phyloP scores from a whole-genome alignment of 805 yeast genomes.

The Dipodascus albidus region DNA sequence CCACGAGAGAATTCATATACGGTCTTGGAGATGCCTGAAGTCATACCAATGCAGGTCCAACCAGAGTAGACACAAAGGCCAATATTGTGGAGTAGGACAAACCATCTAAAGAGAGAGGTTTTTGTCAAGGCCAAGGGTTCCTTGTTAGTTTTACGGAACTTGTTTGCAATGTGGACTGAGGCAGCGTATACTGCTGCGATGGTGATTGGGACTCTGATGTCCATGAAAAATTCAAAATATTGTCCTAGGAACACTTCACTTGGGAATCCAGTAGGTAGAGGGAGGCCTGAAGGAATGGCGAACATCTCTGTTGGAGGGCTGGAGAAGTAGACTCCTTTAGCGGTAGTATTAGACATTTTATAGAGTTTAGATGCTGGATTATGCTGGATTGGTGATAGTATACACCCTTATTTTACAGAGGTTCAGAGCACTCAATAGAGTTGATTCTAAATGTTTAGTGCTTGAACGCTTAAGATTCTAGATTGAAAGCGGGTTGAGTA shows the following conservation, averaged over 20 bases:
- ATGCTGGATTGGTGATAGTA: too few relatives aligned
- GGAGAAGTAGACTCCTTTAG: slow-evolving; percentile 1
- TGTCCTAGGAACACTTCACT: not conserved
- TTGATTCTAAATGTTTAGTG: not conserved
- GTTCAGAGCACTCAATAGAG: too few relatives aligned
- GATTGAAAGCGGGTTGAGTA: not conserved
- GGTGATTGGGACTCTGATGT: slow-evolving; percentile 41
- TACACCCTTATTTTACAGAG: too few relatives aligned
- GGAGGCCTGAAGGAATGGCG: slow-evolving; percentile 14
- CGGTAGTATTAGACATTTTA: not conserved
- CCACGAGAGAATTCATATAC: slow-evolving; percentile 25
- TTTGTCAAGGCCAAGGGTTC: slow-evolving; percentile 43
- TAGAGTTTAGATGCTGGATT: not conserved
- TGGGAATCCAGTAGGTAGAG: slow-evolving; percentile 5
- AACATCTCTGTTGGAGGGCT: slow-evolving; percentile 12
- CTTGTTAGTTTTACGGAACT: slow-evolving; percentile 31
- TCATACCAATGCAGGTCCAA: slow-evolving; percentile 65
- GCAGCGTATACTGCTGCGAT: slow-evolving; percentile 49
- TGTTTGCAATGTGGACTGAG: slow-evolving; percentile 43
- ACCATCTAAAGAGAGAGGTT: slow-evolving; percentile 34
- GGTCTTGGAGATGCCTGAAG: slow-evolving; percentile 36
- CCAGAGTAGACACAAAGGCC: slow-evolving; percentile 53
- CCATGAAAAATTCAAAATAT: slow-evolving; percentile 26
- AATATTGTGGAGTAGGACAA: slow-evolving; percentile 51
- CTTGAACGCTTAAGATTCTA: not conserved